A percentile compares a stretch with the other conserved stretches of the same genome.
Conservation (phyloP, 1,284 basidiomycete species). For the Bondarzewia mesenterica region DNA sequence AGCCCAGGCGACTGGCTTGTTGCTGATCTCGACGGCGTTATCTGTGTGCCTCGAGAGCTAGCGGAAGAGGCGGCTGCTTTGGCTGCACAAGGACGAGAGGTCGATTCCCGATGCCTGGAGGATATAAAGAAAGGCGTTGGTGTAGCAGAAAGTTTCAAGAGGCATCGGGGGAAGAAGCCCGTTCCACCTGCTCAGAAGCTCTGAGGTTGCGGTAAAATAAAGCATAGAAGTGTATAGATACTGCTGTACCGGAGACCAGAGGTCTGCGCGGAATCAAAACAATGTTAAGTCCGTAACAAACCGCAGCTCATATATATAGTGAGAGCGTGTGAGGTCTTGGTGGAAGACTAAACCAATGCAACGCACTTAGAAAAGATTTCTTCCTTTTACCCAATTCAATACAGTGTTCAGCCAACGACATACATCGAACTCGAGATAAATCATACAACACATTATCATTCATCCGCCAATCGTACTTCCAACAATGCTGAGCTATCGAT, state of each 20-base stretch:
- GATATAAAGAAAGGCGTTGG: constrained; percentile 75
- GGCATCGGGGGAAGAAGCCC: constrained; percentile 52
- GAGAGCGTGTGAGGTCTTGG: no score
- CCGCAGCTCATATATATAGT: no score
- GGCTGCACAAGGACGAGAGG: constrained; percentile 51
- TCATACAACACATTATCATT: neutral
- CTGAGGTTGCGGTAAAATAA: no score
- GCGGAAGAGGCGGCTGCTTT: constrained; percentile 53
- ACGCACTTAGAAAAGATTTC: no score
- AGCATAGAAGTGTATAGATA: neutral
- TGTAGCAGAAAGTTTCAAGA: constrained; percentile 71
- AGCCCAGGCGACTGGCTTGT: constrained; percentile 79
- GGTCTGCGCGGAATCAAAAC: no score
- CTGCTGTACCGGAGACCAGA: no score
- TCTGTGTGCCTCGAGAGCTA: constrained; percentile 63
- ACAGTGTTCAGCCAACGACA: no score
- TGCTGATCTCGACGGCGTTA: constrained; percentile 87
- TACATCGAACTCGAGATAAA: no score
- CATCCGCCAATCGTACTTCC: constrained; percentile 22
- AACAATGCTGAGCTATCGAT: constrained; percentile 14
- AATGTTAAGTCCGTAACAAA: no score
- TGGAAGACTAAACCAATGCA: no score
- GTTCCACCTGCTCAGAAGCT: no score
- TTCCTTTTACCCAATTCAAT: no score
- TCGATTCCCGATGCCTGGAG: constrained; percentile 69